Evolutionary conservation across 208 protist species (phyloP).

Genomic region (Naegleria gruberi): DNA sequence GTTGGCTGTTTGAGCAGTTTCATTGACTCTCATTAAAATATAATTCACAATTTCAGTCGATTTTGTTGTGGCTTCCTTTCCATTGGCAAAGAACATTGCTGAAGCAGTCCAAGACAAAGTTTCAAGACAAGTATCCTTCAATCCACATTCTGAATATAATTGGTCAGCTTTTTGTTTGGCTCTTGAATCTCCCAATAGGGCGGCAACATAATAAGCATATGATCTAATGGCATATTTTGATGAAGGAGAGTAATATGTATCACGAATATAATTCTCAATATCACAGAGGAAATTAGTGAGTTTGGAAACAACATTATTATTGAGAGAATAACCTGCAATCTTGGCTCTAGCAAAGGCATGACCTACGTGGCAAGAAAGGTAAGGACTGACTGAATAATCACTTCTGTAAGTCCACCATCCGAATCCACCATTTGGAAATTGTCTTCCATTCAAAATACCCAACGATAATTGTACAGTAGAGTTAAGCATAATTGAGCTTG

Average conservation of each 20-base stretch:
- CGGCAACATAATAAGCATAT: background rate
- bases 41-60: background rate
- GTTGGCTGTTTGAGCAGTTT: constrained; percentile 13
- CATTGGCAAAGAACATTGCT: background rate
- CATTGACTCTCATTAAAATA: background rate
- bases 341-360: background rate
- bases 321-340: background rate
- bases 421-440: background rate
- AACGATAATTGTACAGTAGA: background rate
- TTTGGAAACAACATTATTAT: background rate
- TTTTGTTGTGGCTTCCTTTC: background rate
- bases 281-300: background rate
- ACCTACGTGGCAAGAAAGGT: background rate
- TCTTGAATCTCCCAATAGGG: background rate
- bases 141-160: background rate
- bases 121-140: background rate
- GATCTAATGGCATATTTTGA: background rate
- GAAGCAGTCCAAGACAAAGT: background rate
- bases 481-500: background rate
- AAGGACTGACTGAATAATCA: background rate
- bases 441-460: background rate
- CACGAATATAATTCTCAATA: background rate
- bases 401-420: background rate
- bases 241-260: background rate
- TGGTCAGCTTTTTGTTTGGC: background rate